These are phyloP conservation scores for Cladosporium austrohemisphaericum DNA, from an alignment of 2,329 filamentous ascomycete genomes.

Conservation along the genomic window DNA sequence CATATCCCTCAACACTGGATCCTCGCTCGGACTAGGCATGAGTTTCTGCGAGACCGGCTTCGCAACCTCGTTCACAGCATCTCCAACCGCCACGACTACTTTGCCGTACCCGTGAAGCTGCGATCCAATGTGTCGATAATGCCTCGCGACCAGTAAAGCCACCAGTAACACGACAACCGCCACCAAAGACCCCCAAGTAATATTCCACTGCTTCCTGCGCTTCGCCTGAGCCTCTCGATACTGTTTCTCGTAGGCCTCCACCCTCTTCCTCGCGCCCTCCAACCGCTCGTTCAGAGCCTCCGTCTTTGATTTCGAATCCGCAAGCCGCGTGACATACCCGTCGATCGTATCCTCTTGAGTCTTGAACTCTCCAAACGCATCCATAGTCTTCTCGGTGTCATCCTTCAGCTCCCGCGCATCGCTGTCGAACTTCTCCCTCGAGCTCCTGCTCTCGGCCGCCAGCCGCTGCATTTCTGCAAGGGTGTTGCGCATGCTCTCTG, in stretches of 20 bases:
- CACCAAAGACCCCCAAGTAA: conserved; percentile 26
- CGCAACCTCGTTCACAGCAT: conserved; percentile 21
- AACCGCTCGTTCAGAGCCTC: conserved; percentile 60
- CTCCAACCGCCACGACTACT: conserved; percentile 19
- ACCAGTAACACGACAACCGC: conserved; percentile 24
- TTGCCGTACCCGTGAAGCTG: conserved; percentile 19
- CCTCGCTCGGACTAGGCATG: conserved; percentile 22
- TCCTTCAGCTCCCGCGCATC: conserved; percentile 46
- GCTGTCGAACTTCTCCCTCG: conserved; percentile 44
- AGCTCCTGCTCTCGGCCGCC: conserved; percentile 56
- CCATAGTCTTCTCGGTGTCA: conserved; percentile 59
- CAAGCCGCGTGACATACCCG: conserved; percentile 59
- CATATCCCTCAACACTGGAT: conserved; percentile 28
- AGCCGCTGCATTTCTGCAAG: conserved; percentile 64
- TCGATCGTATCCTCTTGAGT: conserved; percentile 62
- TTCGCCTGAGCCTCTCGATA: conserved; percentile 67
- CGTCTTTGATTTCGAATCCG: conserved; percentile 57
- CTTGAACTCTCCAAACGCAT: conserved; percentile 59
- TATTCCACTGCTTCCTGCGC: conserved; percentile 37
- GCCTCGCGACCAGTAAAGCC: conserved; percentile 25
- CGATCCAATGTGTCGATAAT: conserved; percentile 22
- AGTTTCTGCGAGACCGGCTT: conserved; percentile 19
- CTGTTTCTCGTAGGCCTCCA: conserved; percentile 64
- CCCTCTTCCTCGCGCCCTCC: conserved; percentile 58
- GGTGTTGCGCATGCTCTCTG: conserved; percentile 60